Conservation (phyloP, 176 grass and related monocot genomes). For the Tuctoria greenei region DNA sequence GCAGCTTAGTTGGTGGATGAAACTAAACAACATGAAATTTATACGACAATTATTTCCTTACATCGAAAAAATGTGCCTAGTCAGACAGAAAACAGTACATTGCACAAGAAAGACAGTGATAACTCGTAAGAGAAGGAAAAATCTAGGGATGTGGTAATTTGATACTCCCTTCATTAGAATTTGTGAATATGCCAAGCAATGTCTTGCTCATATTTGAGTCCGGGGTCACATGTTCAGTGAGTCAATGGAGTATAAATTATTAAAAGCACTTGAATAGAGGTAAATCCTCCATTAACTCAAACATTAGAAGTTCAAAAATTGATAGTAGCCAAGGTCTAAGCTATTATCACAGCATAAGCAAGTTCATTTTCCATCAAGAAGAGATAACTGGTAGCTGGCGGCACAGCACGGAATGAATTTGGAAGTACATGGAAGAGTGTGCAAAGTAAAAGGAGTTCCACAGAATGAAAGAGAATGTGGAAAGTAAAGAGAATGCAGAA, state of each 20-base stretch:
- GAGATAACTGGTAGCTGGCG: not conserved
- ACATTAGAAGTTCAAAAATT: not conserved
- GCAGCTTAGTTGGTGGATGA: not conserved
- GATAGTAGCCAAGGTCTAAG: not conserved
- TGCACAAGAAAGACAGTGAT: conserved; percentile 1
- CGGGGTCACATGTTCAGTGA: not conserved
- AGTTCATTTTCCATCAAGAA: conserved; percentile 7
- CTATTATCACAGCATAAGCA: not conserved
- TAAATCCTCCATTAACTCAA: not conserved
- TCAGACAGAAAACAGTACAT: conserved; percentile 3
- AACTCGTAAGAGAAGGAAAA: conserved; percentile 3
- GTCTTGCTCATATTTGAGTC: not conserved
- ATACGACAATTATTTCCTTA: not conserved
- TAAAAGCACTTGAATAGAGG: not conserved
- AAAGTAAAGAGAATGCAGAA: no score
- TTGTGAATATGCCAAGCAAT: not conserved
- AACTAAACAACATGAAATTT: not conserved
- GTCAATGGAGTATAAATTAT: not conserved
- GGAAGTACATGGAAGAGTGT: not conserved
- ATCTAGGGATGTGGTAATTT: not conserved
- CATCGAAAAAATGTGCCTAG: not conserved
- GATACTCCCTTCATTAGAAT: not conserved
- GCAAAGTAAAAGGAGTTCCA: not conserved
- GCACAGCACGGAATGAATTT: not conserved
- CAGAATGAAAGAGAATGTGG: no score